These are phyloP conservation scores for Irpex sp. DNA, from an alignment of 1,284 basidiomycete species.

Conservation along the genomic window DNA sequence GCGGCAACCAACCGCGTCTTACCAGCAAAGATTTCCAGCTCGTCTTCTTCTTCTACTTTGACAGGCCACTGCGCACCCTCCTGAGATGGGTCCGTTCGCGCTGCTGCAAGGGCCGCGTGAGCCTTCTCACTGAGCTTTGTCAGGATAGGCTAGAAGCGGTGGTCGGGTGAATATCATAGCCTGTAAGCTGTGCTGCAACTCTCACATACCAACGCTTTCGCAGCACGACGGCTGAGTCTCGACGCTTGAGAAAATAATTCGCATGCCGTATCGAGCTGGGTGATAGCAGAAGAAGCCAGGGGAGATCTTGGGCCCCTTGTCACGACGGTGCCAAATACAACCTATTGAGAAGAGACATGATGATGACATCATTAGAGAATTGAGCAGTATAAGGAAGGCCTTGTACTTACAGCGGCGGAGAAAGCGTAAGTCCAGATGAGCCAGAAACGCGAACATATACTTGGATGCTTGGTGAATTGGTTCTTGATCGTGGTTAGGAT, in stretches of 20 bases:
- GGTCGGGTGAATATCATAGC: neutral
- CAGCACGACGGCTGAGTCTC: constrained; percentile 27
- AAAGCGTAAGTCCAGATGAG: constrained; percentile 36
- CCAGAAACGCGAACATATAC: constrained; percentile 33
- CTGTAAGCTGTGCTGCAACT: neutral
- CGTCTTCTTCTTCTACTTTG: constrained; percentile 45
- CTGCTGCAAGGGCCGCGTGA: constrained; percentile 19
- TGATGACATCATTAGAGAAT: neutral
- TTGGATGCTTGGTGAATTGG: constrained; percentile 25
- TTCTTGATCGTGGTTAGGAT: constrained; percentile 31
- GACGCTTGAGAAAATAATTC: constrained; percentile 28
- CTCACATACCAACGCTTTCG: constrained; percentile 28
- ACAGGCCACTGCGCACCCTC: constrained; percentile 23
- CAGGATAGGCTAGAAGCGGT: constrained; percentile 21
- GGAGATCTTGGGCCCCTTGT: constrained; percentile 26
- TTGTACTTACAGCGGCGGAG: constrained; percentile 32
- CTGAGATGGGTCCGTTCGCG: constrained; percentile 16
- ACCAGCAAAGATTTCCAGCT: constrained; percentile 63
- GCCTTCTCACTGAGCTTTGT: constrained; percentile 27
- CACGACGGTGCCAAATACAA: constrained; percentile 28
- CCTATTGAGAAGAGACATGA: constrained; percentile 8
- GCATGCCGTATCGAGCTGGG: constrained; percentile 25
- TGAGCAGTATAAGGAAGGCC: neutral
- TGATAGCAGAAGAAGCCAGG: constrained; percentile 23
- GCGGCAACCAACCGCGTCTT: constrained; percentile 30